phyloP scores from a whole-genome alignment of 352 stramenopile species.

The Pythium monospermum region DNA sequence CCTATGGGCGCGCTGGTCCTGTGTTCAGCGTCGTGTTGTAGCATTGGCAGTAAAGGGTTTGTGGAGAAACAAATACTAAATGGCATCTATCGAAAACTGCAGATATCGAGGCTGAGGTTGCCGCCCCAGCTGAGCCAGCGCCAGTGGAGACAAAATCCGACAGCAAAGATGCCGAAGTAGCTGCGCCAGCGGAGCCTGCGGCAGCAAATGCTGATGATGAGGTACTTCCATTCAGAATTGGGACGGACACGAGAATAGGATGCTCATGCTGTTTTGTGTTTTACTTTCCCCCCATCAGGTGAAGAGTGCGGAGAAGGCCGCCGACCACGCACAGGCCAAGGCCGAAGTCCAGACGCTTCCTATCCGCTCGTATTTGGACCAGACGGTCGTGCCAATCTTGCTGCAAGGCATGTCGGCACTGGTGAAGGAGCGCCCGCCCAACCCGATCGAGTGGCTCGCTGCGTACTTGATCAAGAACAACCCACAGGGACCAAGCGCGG shows the following conservation, averaged over 20 bases:
- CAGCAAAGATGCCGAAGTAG: slow-evolving; percentile 12
- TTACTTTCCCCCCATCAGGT: too few species aligned
- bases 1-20: too few species aligned
- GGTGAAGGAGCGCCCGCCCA: slow-evolving; percentile 95
- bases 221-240: neutral
- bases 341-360: slow-evolving; percentile 91
- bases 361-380: slow-evolving; percentile 97
- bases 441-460: slow-evolving; percentile 97
- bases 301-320: slow-evolving; percentile 68
- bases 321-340: slow-evolving; percentile 79
- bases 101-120: slow-evolving; percentile 26
- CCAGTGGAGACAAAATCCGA: slow-evolving; percentile 19
- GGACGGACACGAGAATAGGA: too few species aligned
- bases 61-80: too few species aligned
- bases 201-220: slow-evolving; percentile 23
- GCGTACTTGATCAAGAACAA: slow-evolving; percentile 97
- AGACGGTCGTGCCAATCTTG: slow-evolving; percentile 98
- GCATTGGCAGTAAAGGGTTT: too few species aligned
- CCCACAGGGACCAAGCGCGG: slow-evolving; percentile 74
- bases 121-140: slow-evolving; percentile 9
- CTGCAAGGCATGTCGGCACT: slow-evolving; percentile 97
- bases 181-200: slow-evolving; percentile 11
- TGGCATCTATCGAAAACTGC: too few species aligned
- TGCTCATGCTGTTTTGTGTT: too few species aligned
- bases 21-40: too few species aligned